A percentile compares a stretch with the other conserved stretches of the same genome.
These are phyloP conservation scores for Cryphonectria naterciae DNA, from an alignment of 2,329 filamentous ascomycete genomes.

Conservation along the genomic window DNA sequence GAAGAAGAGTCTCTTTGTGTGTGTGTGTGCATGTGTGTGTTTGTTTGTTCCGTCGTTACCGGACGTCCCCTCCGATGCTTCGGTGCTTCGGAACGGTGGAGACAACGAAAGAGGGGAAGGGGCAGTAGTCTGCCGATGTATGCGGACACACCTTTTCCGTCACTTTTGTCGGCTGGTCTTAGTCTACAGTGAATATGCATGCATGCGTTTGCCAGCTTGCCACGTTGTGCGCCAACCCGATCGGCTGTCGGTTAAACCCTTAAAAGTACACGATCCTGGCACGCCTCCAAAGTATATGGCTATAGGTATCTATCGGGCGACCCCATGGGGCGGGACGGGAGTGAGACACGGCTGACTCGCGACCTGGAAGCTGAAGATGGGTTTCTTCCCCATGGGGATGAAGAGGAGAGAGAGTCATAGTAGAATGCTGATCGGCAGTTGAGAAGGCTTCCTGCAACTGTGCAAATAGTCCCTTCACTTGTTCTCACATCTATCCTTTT, in stretches of 20 bases:
- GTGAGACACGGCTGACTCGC: background rate
- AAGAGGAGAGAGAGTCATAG: background rate
- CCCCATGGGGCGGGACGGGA: background rate
- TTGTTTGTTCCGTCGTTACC: background rate
- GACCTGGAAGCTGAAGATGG: background rate
- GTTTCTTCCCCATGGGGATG: slow-evolving; percentile 1
- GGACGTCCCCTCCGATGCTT: background rate
- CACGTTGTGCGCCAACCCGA: background rate
- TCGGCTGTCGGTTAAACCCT: background rate
- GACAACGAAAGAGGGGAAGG: background rate
- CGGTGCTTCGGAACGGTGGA: background rate
- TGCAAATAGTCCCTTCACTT: background rate
- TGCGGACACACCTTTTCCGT: background rate
- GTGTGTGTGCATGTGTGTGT: background rate
- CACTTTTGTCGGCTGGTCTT: background rate
- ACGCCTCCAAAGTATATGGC: background rate
- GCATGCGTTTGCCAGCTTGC: background rate
- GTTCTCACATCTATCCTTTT: too few species aligned
- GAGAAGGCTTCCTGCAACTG: background rate
- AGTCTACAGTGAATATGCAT: background rate
- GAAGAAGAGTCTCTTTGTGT: background rate
- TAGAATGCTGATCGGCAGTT: background rate
- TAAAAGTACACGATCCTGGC: background rate
- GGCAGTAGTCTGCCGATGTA: background rate
- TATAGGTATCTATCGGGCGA: background rate